These are phyloP conservation scores for Knoxdaviesia capensis DNA, from an alignment of 2,329 filamentous ascomycete species.

Conservation along the genomic window DNA sequence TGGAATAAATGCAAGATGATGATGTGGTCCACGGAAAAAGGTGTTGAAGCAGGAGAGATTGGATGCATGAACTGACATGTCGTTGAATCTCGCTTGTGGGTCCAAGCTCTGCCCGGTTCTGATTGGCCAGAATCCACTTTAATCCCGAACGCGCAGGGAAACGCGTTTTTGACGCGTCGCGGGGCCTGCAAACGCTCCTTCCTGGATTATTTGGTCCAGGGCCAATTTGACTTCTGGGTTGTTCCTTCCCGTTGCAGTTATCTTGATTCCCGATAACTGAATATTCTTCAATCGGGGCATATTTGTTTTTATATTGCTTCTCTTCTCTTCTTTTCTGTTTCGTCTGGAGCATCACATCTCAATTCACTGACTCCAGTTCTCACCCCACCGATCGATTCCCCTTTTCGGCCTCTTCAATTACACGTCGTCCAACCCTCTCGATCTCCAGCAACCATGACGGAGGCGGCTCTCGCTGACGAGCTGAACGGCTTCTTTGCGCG, in stretches of 20 bases:
- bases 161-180: conserved; percentile 1
- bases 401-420: too few species aligned
- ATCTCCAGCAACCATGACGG: not conserved
- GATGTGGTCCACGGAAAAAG: too few species aligned
- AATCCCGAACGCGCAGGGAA: not conserved
- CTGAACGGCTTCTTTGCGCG: conserved; percentile 28
- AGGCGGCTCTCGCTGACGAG: conserved; percentile 9
- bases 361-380: too few species aligned
- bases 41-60: too few species aligned
- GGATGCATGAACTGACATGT: too few species aligned
- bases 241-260: not conserved
- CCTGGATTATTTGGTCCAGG: not conserved
- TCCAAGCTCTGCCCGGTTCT: not conserved
- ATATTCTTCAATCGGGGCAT: too few species aligned
- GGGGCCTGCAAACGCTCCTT: not conserved
- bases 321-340: too few species aligned
- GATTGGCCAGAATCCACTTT: conserved; percentile 4
- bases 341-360: too few species aligned
- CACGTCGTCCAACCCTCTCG: too few species aligned
- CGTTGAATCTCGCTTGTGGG: not conserved
- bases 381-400: too few species aligned
- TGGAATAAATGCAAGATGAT: too few species aligned
- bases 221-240: not conserved
- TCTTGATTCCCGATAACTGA: not conserved
- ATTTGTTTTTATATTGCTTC: too few species aligned